Base-by-base conservation (phyloP, 2,329 filamentous ascomycete genomes). In the Acrocalymma vagum region DNA sequence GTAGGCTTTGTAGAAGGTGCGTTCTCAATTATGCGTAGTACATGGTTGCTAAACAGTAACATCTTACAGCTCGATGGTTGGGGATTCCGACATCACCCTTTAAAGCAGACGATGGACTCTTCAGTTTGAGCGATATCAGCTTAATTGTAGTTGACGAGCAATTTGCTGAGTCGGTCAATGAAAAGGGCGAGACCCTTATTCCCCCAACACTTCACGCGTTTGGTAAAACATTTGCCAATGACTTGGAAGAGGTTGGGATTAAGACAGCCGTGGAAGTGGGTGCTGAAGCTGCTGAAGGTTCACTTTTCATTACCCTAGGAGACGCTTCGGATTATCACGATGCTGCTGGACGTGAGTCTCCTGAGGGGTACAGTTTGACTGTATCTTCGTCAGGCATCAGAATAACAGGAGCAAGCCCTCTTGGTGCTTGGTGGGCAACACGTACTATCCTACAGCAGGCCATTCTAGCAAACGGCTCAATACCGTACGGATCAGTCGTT, bases 111-210 rank as follows among this genome's bases (percentile, higher is more conserved):
- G 29, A 42, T 35, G 46, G 52, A 4, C 23, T 26, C 4, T n/a
- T 55, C 9, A 14, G 23, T 2, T 24, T 58, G 29, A 29, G 29
- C 27, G 38, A 28, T 15, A 30, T 56, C 17, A 38, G 24, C 6
- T 29, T 20, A 3, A 71, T 82, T 31, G 52, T 78, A 9, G 72
- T 83, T 8, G 74, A 82, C 44, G 40, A 53, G 3, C 53, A 56
- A 3, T 78, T 71, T 55, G 66, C 72, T 2, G 49, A 73, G 5
- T 43, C 60, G 1, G 69, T 71, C 5, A 74, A 83, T 50, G 59
- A 67, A 1, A 38, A 62, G 7, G 79, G 79, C 0, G 78, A 83
- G 20, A 78, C 74, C 0, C 58, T 78, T 4, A 78, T 78, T 16
- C 76, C 77, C 0, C 76, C 76, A 0, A 71, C 69, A 0, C 67